Evolutionary conservation across 148 eudicot species (phyloP), one percentile per base, ranked within the genome.

Genomic region (Vaccinium myrtillus): DNA sequence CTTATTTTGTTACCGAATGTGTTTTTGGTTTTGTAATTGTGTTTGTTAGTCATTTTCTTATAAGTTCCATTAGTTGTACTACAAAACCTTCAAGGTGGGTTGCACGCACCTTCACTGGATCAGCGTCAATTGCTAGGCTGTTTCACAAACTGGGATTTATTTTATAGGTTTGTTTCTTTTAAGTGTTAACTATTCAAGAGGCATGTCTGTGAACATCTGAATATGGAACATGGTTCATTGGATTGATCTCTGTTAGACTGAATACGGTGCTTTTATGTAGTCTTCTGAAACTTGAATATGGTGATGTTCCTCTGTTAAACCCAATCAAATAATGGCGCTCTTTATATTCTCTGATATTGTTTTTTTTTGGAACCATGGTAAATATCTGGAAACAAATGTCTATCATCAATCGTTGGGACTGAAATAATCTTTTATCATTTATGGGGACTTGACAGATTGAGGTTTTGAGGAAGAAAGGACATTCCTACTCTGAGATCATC

Each of bases 401-500:
- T 32, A 79, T 58, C 70, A n/a, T 79, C 69, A 8, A 21, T 25
- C 2, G 36, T 48, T 27, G 3, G 14, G 59, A 7, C 61, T 67
- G 49, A 65, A 39, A 18, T 9, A 56, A 50, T 54, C 15, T n/a
- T 54, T 51, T 11, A 54, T 73, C 0, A 14, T 58, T 30, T 56
- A 39, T 2, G 55, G 12, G 27, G 48, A 21, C 15, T 32, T 48
- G 27, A 49, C 93, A 96, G 99, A 96, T 96, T 32, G 99, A 96
- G 88, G 81, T 96, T 55, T 73, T 96, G 91, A 92, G 97, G 91
- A 96, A 94, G 94, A 96, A 96, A 89, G 99, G 99, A 14, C 99
- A 95, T 87, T 96, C 98, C 15, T 96, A 92, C 92, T 96, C 98
- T 0, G 99, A 96, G 87, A 96, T 95, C 83, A 95, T 96, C 87